Base-by-base conservation (phyloP, 2,329 filamentous ascomycete genomes). In the Fusarium subglutinans region DNA sequence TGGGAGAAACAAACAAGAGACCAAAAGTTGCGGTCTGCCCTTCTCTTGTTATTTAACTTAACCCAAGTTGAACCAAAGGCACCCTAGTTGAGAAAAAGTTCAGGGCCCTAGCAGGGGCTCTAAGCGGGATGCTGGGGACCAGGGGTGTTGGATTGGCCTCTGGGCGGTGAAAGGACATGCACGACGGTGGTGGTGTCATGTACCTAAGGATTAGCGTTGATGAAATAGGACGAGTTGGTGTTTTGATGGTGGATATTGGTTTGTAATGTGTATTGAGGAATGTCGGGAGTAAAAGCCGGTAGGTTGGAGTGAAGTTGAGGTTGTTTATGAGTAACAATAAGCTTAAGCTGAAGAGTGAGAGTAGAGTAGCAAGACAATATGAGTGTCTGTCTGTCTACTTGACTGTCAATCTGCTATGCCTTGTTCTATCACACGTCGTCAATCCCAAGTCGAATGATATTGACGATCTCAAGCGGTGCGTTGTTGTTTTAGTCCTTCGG, bases 21-120 rank as follows among this genome's bases (percentile, higher is more conserved):
- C 30, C 48, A 56, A 58, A 71, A 79, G 77, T 79, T 79, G 77
- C 77, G 77, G 77, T 79, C 77, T 79, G 77, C 41, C 18, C 30
- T 50, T 65, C 44, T 71, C 57, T 71, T 64, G 54, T 68, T 71
- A 71, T 69, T 65, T 64, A 66, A 43, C 24, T 65, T 64, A 63
- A 43, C 30, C 58, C 66, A 47, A 69, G 66, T 57, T 69, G 51
- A 64, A 44, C 43, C 20, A 43, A 43, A n/a, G 40, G 6, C 40
- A 18, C 35, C 35, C 51, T 6, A 38, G 51, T n/a, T 15, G 18
- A 40, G 26, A 14, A 15, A 20, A 50, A 37, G n/a, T 37, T 58
- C 55, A 57, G 60, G 64, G 47, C 38, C 54, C 71, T 68, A 74
- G 71, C 72, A 74, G 60, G 72, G 72, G 54, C 37, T 45, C 43